Percentiles rank a stretch among this genome's conserved stretches.
Evolutionary conservation across 495 filamentous ascomycete genomes (phyloP).

Genomic region (Penicillium goetzii): DNA sequence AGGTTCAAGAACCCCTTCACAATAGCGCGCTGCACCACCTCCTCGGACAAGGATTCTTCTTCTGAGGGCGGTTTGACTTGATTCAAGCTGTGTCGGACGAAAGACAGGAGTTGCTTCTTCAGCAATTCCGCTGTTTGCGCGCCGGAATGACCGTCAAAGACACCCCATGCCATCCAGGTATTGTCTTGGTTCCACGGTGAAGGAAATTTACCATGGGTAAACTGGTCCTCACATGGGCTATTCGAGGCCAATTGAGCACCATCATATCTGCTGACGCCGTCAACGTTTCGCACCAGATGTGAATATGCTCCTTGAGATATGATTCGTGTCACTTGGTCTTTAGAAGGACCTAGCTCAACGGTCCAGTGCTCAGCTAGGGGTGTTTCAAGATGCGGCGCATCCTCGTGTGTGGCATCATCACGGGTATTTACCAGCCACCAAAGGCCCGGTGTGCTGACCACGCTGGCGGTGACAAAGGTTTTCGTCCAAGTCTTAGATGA

Average conservation of each 20-base stretch:
- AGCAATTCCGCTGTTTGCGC: slow-evolving; percentile 49
- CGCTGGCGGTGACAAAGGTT: slow-evolving; percentile 17
- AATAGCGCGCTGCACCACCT: slow-evolving; percentile 46
- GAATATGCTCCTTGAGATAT: slow-evolving; percentile 39
- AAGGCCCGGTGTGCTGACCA: slow-evolving; percentile 25
- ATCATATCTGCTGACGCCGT: slow-evolving; percentile 48
- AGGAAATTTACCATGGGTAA: slow-evolving; percentile 47
- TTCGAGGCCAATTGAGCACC: slow-evolving; percentile 51
- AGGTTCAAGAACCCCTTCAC: slow-evolving; percentile 51
- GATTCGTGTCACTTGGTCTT: slow-evolving; percentile 32
- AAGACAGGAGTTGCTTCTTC: slow-evolving; percentile 43
- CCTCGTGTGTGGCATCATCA: slow-evolving; percentile 24
- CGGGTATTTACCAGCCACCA: slow-evolving; percentile 29
- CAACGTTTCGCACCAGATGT: slow-evolving; percentile 27
- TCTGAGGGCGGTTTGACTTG: slow-evolving; percentile 26
- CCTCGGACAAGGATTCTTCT: slow-evolving; percentile 16
- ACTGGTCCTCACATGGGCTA: slow-evolving; percentile 51
- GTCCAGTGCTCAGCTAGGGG: slow-evolving; percentile 20
- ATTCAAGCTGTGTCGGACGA: slow-evolving; percentile 40
- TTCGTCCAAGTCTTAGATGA: slow-evolving; percentile 16
- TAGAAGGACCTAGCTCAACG: slow-evolving; percentile 23
- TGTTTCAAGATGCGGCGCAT: slow-evolving; percentile 26
- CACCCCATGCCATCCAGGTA: slow-evolving; percentile 52
- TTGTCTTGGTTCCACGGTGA: slow-evolving; percentile 40
- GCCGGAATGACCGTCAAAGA: slow-evolving; percentile 58